A percentile compares a stretch with the other conserved stretches of the same genome.
These are phyloP conservation scores for Nepenthes alata DNA, from an alignment of 179 eudicot genomes.

Conservation along the genomic window DNA sequence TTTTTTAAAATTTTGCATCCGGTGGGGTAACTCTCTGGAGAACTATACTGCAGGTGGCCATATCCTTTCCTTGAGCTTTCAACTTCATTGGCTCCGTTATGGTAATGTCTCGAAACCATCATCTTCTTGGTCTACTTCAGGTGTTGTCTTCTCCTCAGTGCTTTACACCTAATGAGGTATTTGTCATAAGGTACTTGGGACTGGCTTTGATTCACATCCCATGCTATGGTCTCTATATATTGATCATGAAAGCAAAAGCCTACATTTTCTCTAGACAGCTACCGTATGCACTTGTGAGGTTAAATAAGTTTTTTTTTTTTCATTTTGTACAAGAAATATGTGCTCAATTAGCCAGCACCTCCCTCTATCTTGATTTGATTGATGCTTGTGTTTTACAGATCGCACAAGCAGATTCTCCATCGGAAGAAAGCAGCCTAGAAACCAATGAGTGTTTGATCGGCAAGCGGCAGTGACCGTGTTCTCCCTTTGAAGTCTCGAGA, in stretches of 20 bases:
- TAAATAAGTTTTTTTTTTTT: constrained; percentile 3
- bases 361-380: not conserved
- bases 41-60: constrained; percentile 67
- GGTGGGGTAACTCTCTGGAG: not conserved
- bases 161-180: not conserved
- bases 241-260: constrained; percentile 46
- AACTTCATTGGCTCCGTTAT: constrained; percentile 78
- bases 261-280: constrained; percentile 47
- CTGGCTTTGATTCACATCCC: constrained; percentile 69
- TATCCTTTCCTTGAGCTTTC: constrained; percentile 85
- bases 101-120: constrained; percentile 26
- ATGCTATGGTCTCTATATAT: constrained; percentile 60
- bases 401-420: constrained; percentile 3
- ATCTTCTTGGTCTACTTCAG: not conserved
- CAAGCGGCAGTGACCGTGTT: too few relatives aligned
- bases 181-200: constrained; percentile 44
- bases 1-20: too few relatives aligned
- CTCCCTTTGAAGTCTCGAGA: too few relatives aligned
- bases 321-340: not conserved
- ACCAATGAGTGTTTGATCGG: not conserved
- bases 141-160: not conserved
- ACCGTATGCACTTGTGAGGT: constrained; percentile 42
- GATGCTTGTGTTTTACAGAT: constrained; percentile 12
- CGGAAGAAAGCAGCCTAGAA: constrained; percentile 15
- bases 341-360: not conserved